Base-by-base conservation (phyloP, 2,329 filamentous ascomycete genomes). In the Epichloe glyceriae region DNA sequence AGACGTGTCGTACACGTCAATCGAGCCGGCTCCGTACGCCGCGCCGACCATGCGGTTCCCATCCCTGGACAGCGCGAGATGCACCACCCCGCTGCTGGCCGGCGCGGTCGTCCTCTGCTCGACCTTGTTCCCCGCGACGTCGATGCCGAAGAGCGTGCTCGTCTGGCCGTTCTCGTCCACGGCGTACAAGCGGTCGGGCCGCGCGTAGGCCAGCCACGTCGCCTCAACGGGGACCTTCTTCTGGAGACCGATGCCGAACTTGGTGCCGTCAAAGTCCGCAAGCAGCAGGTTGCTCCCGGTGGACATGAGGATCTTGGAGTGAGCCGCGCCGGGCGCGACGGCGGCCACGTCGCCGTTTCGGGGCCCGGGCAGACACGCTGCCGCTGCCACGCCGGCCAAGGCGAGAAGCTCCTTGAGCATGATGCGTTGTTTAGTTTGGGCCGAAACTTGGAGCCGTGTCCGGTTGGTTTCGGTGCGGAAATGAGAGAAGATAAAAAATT, bases 1-100 rank as follows among this genome's bases (percentile, higher is more conserved):
- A 17, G 62, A 61, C 15, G 68, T 61, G 57, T 75, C 67, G 70
- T 70, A 76, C 47, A 75, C 61, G 54, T 76, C 72, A 42, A 76
- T 57, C 26, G 60, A 64, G 49, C 67, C 69, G 17, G 61, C 59
- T 26, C 65, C 65, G 56, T 71, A 76, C 6, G 65, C 67, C 2
- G 72, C 63, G 15, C 71, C 71, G 3, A 77, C 60, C 59, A 78
- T 65, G 46, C 68, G 68, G 3, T 66, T 72, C 57, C 65, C 58
- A 53, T 73, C 67, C 47, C 59, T 50, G 61, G 69, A 73, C 62
- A 76, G 71, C 45, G 66, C 71, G 22, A 77, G 66, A 54, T 70
- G 70, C 34, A 76, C 74, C 10, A 73, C 68, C 43, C 74, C 74
- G 0, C 54, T 40, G 40, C 70, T 70, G 39, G 67, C 71, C 5